These are phyloP conservation scores for Fusarium siculi DNA, from an alignment of 2,329 filamentous ascomycete genomes.

Conservation along the genomic window DNA sequence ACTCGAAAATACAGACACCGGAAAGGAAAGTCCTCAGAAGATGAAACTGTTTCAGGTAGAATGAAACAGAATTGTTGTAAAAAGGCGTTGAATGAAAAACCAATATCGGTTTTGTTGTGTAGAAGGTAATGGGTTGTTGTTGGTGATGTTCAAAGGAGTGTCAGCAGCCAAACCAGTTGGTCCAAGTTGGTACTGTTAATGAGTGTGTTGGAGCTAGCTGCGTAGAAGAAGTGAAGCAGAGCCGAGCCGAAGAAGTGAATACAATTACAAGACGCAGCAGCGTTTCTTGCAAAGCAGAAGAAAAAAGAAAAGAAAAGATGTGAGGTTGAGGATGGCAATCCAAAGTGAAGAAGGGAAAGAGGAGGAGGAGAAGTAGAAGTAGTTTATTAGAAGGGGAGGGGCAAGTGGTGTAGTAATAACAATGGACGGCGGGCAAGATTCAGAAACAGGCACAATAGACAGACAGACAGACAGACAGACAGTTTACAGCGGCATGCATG, in stretches of 20 bases:
- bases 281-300: slow-evolving; percentile 39
- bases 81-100: slow-evolving; percentile 23
- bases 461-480: neutral
- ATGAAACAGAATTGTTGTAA: slow-evolving; percentile 16
- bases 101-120: slow-evolving; percentile 25
- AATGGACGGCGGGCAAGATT: neutral
- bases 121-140: slow-evolving; percentile 17
- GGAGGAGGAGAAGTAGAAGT: slow-evolving; percentile 39
- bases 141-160: slow-evolving; percentile 56
- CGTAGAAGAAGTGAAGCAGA: slow-evolving; percentile 50
- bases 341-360: slow-evolving; percentile 35
- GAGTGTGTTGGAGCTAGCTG: slow-evolving; percentile 47
- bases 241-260: slow-evolving; percentile 42
- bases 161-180: slow-evolving; percentile 70
- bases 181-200: slow-evolving; percentile 50
- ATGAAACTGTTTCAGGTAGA: slow-evolving; percentile 13
- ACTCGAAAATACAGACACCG: slow-evolving; percentile 43
- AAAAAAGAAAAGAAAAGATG: slow-evolving; percentile 40
- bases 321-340: slow-evolving; percentile 36
- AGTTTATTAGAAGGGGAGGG: slow-evolving; percentile 43
- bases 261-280: slow-evolving; percentile 44
- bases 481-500: slow-evolving; percentile 17
- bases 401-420: slow-evolving; percentile 41
- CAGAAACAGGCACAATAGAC: slow-evolving; percentile 3
- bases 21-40: slow-evolving; percentile 9